Conservation (phyloP, 192 early-diverging fungal genomes). For the Backusella psychrophila region DNA sequence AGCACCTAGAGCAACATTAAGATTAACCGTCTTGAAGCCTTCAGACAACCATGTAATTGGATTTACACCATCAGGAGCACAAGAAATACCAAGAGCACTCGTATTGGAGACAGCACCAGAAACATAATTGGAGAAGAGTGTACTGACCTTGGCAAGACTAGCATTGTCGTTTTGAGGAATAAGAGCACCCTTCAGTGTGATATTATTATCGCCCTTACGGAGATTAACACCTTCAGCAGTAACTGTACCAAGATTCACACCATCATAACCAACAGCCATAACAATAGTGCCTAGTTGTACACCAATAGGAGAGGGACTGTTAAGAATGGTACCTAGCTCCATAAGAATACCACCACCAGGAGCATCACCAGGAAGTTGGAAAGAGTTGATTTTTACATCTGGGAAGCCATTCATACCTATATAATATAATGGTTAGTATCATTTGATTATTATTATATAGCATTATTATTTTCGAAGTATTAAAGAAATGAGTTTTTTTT, state of each 20-base stretch:
- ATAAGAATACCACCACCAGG: conserved; percentile 55
- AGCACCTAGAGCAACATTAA: conserved; percentile 46
- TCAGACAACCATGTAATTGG: conserved; percentile 45
- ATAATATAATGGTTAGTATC: no score
- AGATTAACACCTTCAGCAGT: conserved; percentile 42
- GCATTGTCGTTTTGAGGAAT: conserved; percentile 43
- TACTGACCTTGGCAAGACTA: conserved; percentile 42
- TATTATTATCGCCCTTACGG: conserved; percentile 34
- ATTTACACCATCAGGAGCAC: conserved; percentile 47
- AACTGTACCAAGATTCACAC: conserved; percentile 49
- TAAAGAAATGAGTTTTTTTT: no score
- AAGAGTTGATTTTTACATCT: conserved; percentile 47
- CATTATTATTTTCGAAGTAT: no score
- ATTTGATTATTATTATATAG: no score
- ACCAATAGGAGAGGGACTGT: conserved; percentile 53
- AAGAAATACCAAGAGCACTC: conserved; percentile 47
- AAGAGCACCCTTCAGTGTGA: conserved; percentile 50
- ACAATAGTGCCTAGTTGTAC: conserved; percentile 55
- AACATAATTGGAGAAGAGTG: conserved; percentile 53
- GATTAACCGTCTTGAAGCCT: conserved; percentile 47
- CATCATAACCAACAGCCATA: conserved; percentile 45
- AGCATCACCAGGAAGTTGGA: conserved; percentile 52
- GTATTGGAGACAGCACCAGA: conserved; percentile 43
- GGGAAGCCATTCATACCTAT: no score
- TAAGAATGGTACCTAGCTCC: conserved; percentile 46